Evolutionary conservation across 2,329 filamentous ascomycete species (phyloP).

Genomic region (Penicillium palitans): DNA sequence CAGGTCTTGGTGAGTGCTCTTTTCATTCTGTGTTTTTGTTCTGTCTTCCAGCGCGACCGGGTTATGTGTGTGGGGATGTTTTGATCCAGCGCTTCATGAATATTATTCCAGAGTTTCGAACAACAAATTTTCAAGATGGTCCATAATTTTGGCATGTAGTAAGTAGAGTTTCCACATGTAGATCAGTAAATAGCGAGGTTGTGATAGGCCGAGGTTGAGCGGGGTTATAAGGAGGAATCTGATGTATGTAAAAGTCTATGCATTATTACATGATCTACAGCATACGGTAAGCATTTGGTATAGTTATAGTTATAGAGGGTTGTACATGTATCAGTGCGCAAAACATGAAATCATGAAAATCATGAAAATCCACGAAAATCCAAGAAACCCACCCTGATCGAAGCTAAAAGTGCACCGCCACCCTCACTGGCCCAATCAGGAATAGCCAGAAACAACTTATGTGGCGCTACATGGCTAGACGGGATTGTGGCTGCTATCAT

Average conservation of each 20-base stretch:
- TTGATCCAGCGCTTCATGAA: neutral
- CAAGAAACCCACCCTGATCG: neutral
- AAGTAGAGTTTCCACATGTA: neutral
- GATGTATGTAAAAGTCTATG: neutral
- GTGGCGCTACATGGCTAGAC: constrained; percentile 23
- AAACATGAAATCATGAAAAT: neutral
- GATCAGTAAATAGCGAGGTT: neutral
- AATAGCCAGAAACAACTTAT: neutral
- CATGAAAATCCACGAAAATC: neutral
- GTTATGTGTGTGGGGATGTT: neutral
- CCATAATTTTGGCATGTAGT: neutral
- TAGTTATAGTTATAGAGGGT: too few relatives aligned
- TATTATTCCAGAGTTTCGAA: neutral
- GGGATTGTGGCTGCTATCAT: neutral
- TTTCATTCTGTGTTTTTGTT: neutral
- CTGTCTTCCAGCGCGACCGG: neutral
- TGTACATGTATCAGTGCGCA: neutral
- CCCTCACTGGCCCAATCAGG: neutral
- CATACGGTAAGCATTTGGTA: neutral
- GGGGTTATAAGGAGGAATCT: neutral
- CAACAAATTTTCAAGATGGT: too few relatives aligned
- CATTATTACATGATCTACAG: neutral
- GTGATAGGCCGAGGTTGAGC: constrained; percentile 1
- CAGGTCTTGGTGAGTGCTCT: neutral
- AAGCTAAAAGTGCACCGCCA: constrained; percentile 7